A percentile compares a stretch with the other conserved stretches of the same genome.
Evolutionary conservation across 768 basidiomycete species (phyloP).

Genomic region (Rhodotorula diobovata): DNA sequence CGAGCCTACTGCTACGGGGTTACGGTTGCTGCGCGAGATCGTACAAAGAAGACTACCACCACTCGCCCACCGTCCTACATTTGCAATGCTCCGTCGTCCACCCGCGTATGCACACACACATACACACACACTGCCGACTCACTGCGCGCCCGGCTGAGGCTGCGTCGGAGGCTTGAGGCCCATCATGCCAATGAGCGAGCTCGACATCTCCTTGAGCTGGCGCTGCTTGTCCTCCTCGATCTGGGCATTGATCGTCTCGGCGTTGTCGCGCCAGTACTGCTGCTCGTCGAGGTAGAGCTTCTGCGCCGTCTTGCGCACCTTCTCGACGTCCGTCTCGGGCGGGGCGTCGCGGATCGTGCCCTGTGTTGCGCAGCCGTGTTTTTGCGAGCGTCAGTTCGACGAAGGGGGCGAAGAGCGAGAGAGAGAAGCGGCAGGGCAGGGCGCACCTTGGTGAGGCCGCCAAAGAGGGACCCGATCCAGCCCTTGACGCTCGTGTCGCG

Average conservation of each 20-base stretch:
- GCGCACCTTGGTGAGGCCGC: conserved; percentile 31
- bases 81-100: no score
- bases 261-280: conserved; percentile 56
- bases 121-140: not conserved
- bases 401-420: accelerated
- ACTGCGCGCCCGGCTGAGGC: not conserved
- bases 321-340: conserved; percentile 42
- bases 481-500: conserved; percentile 36
- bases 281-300: conserved; percentile 56
- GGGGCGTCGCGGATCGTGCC: conserved; percentile 28
- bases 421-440: not conserved
- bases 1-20: no score
- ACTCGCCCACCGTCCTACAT: no score
- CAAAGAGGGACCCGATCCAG: conserved; percentile 26
- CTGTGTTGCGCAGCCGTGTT: not conserved
- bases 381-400: not conserved
- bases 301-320: conserved; percentile 52
- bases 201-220: conserved; percentile 45
- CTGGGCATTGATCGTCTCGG: conserved; percentile 54
- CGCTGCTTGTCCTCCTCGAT: conserved; percentile 57
- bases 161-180: conserved; percentile 19
- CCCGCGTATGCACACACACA: not conserved
- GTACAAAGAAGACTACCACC: no score
- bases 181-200: conserved; percentile 31
- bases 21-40: no score